Base-by-base conservation (phyloP, 768 basidiomycete genomes). In the Kwoniella dejecticola region DNA sequence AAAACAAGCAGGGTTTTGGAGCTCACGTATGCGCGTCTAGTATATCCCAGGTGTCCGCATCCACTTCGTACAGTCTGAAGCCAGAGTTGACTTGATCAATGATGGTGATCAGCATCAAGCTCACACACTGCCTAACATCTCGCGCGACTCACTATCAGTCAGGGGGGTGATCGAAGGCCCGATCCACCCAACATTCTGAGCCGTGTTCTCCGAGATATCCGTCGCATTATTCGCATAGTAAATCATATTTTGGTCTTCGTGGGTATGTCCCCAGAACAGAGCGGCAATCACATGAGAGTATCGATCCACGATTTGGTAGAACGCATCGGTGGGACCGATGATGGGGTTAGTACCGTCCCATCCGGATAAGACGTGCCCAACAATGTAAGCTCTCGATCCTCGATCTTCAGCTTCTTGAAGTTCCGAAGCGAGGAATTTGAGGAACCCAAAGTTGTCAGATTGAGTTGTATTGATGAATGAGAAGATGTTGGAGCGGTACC, bases 31-130 rank as follows among this genome's bases (percentile, higher is more conserved):
- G 84, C 1, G 88, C 88, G 67, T 90, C 88, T 57, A 89, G 56
- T 48, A 90, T 83, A 30, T 90, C 88, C 68, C 89, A 90, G 2
- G 88, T 88, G 87, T 89, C 82, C 29, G 88, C 86, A 69, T 88
- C 87, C 7, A 88, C 85, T 77, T 87, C 86, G 70, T 88, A 88
- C 45, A 88, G 57, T 45, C 86, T 81, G 82, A 89, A 89, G 17
- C 89, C 89, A 17, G 85, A 85, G 76, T 90, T 90, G 42, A 90
- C 74, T n/a, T 71, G 88, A 11, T 26, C 12, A 26, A 15, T 12
- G 11, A 31, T 88, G 13, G 82, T 40, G 84, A 72, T 38, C 19
- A 8, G 21, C 23, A 50, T 62, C 52, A 46, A 13, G 19, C 23
- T 54, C 24, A 31, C 5, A 30, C 24, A 13, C 41, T 50, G 21